A percentile compares a stretch with the other conserved stretches of the same genome.
Evolutionary conservation across 768 basidiomycete genomes (phyloP).

Genomic region (Clavulina sp.): DNA sequence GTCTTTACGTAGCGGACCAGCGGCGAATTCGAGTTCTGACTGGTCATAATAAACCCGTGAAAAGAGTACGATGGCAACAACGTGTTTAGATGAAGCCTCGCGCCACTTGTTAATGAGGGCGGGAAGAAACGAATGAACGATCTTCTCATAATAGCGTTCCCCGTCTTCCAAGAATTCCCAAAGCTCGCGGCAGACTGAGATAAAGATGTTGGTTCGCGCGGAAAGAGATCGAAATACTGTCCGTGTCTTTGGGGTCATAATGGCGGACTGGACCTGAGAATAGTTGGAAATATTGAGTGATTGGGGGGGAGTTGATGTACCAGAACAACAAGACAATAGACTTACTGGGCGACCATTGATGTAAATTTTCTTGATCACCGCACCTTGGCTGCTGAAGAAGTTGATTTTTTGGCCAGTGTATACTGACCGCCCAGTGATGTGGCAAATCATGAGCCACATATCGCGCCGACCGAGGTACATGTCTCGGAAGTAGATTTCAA

Average conservation of each 20-base stretch:
- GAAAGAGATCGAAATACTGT: conserved; percentile 79
- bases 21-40: conserved; percentile 62
- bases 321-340: not conserved
- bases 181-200: conserved; percentile 89
- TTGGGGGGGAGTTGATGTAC: not conserved
- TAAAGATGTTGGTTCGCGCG: conserved; percentile 82
- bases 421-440: conserved; percentile 63
- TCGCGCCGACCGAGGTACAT: conserved; percentile 92
- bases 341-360: conserved; percentile 46
- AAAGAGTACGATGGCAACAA: conserved; percentile 84
- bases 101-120: conserved; percentile 74
- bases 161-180: conserved; percentile 97
- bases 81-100: conserved; percentile 74
- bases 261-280: conserved; percentile 61
- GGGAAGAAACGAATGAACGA: conserved; percentile 93
- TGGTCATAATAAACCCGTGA: conserved; percentile 82
- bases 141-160: conserved; percentile 89
- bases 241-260: conserved; percentile 68
- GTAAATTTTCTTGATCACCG: conserved; percentile 67
- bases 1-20: conserved; percentile 60
- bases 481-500: conserved; percentile 87
- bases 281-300: no score
- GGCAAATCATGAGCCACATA: conserved; percentile 86
- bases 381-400: conserved; percentile 67
- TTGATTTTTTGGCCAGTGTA: conserved; percentile 71